Percentiles rank a stretch among this genome's conserved stretches.
Conservation (phyloP, 2,329 filamentous ascomycete genomes). For the Alternaria conjuncta region DNA sequence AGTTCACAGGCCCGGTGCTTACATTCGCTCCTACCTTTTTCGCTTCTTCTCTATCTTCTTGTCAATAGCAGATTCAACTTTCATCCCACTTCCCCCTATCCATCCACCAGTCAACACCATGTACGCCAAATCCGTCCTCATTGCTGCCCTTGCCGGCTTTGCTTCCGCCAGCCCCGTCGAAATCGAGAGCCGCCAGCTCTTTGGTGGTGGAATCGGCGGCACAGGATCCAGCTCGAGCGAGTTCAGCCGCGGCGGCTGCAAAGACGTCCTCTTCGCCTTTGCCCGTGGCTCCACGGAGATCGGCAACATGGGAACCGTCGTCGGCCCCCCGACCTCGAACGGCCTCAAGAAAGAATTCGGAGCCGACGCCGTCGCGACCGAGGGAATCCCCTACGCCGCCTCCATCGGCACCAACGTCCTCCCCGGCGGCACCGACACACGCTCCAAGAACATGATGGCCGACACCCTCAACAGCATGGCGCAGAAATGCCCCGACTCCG, state of each 20-base stretch:
- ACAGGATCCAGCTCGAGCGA: conserved; percentile 45
- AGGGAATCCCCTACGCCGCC: conserved; percentile 43
- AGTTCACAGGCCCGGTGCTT: not conserved
- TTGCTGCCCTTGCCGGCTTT: conserved; percentile 28
- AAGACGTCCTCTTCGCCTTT: conserved; percentile 56
- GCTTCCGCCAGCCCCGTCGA: conserved; percentile 31
- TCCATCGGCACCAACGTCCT: conserved; percentile 35
- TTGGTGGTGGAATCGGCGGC: conserved; percentile 6
- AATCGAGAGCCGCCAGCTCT: conserved; percentile 32
- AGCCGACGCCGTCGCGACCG: conserved; percentile 35
- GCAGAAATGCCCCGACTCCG: conserved; percentile 39
- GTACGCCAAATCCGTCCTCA: conserved; percentile 33
- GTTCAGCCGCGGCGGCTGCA: conserved; percentile 50
- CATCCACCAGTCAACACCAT: conserved; percentile 21
- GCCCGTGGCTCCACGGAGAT: conserved; percentile 57
- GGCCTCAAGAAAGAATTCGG: conserved; percentile 39
- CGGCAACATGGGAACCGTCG: conserved; percentile 54
- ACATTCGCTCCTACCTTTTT: conserved; percentile 4
- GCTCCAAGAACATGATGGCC: conserved; percentile 29
- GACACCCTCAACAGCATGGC: conserved; percentile 35
- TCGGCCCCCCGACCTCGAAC: conserved; percentile 42
- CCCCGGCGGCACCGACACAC: conserved; percentile 36
- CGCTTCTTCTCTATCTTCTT: not conserved
- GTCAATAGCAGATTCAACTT: not conserved
- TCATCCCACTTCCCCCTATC: not conserved